Conservation (phyloP, 176 grass and related monocot species). For the Avena insularis region DNA sequence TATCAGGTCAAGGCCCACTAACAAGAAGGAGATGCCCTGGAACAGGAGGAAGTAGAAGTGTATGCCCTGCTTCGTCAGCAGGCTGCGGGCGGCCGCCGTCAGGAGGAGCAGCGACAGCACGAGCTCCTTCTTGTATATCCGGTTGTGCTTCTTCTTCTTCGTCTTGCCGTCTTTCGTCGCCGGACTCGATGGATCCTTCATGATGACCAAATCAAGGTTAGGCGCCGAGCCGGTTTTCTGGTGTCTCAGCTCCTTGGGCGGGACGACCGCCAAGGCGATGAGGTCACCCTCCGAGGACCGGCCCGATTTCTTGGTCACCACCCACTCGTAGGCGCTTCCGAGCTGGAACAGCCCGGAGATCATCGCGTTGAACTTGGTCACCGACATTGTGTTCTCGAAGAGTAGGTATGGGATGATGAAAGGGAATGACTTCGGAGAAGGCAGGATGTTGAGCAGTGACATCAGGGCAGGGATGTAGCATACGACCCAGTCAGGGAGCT, state of each 20-base stretch:
- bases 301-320: constrained; percentile 96
- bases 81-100: constrained; percentile 80
- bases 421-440: constrained; percentile 80
- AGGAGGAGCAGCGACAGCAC: constrained; percentile 83
- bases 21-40: constrained; percentile 93
- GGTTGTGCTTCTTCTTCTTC: constrained; percentile 98
- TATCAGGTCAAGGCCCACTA: constrained; percentile 97
- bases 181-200: constrained; percentile 42
- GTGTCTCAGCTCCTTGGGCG: constrained; percentile 52
- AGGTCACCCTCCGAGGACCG: constrained; percentile 90
- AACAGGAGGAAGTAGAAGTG: constrained; percentile 99
- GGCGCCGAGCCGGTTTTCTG: constrained; percentile 58
- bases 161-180: constrained; percentile 55
- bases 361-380: constrained; percentile 99
- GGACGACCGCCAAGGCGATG: constrained; percentile 45
- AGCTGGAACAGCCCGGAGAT: constrained; percentile 96
- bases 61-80: constrained; percentile 95
- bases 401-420: constrained; percentile 98
- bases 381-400: constrained; percentile 99
- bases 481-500: constrained; percentile 94
- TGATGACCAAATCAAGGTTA: constrained; percentile 60
- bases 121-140: constrained; percentile 96
- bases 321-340: constrained; percentile 91
- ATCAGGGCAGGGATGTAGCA: constrained; percentile 89
- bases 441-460: constrained; percentile 91